Percentiles rank a stretch among this genome's conserved stretches.
Evolutionary conservation across 2,329 filamentous ascomycete species (phyloP).

Genomic region (Xylariales sp.): DNA sequence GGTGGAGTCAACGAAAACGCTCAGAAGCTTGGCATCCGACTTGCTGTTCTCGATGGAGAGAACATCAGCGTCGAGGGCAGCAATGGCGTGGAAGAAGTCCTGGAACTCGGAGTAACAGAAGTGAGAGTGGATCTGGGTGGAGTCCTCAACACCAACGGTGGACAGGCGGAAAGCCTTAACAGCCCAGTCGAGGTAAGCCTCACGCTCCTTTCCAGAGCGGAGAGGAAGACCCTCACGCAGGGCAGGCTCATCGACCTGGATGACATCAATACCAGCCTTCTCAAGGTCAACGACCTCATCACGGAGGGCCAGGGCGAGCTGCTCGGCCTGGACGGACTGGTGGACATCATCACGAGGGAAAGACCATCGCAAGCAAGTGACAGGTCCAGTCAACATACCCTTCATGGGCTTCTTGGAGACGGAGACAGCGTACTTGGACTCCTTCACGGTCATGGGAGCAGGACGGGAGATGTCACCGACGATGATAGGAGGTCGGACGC

Average conservation of each 20-base stretch:
- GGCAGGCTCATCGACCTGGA: conserved; percentile 98
- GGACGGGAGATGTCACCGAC: conserved; percentile 98
- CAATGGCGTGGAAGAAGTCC: conserved; percentile 99
- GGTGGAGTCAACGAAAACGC: conserved; percentile 95
- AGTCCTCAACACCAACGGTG: conserved; percentile 87
- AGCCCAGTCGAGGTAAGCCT: conserved; percentile 95
- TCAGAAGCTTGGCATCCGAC: conserved; percentile 97
- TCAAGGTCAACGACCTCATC: conserved; percentile 98
- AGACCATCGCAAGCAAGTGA: conserved; percentile 98
- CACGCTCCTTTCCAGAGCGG: conserved; percentile 87
- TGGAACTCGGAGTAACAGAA: conserved; percentile 99
- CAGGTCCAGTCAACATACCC: conserved; percentile 99
- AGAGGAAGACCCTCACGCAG: conserved; percentile 99
- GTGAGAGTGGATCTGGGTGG: conserved; percentile 99
- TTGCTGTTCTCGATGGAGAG: conserved; percentile 99
- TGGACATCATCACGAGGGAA: conserved; percentile 99
- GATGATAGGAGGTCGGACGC: conserved; percentile 96
- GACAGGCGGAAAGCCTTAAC: conserved; percentile 97
- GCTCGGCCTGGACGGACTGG: conserved; percentile 97
- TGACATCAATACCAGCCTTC: conserved; percentile 89
- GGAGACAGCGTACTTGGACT: conserved; percentile 96
- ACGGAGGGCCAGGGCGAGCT: conserved; percentile 95
- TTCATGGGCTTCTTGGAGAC: conserved; percentile 99
- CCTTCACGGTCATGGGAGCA: conserved; percentile 98
- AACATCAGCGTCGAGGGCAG: conserved; percentile 95